Evolutionary conservation across 2,329 filamentous ascomycete species (phyloP).

Genomic region (Dactylonectria macrodidyma): DNA sequence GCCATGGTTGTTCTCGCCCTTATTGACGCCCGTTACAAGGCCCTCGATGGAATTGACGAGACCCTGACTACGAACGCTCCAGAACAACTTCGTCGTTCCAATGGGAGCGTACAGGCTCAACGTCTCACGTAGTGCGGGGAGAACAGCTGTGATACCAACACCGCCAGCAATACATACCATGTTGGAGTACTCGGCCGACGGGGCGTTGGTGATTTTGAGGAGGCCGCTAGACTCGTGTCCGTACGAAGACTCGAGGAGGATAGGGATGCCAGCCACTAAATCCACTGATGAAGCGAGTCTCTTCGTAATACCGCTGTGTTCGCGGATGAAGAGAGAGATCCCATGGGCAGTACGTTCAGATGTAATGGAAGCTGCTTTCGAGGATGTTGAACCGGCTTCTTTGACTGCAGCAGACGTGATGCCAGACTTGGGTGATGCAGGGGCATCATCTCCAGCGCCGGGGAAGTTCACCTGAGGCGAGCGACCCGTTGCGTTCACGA

Average conservation of each 20-base stretch:
- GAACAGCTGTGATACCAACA: too few relatives aligned
- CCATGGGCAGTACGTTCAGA: background rate
- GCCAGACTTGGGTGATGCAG: background rate
- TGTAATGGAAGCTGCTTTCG: constrained; percentile 1
- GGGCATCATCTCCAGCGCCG: background rate
- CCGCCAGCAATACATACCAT: too few relatives aligned
- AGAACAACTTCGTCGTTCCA: too few relatives aligned
- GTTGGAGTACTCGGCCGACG: too few relatives aligned
- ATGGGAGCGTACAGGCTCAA: too few relatives aligned
- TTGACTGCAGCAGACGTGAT: background rate
- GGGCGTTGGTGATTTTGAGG: background rate
- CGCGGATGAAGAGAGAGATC: constrained; percentile 5
- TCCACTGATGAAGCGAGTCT: background rate
- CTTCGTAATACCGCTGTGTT: background rate
- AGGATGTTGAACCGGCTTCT: background rate
- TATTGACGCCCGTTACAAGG: too few relatives aligned
- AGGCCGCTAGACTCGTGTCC: background rate
- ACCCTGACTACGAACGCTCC: too few relatives aligned
- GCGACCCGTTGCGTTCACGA: constrained; percentile 10
- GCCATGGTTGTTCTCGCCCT: too few relatives aligned
- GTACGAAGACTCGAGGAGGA: constrained; percentile 19
- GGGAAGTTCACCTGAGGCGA: background rate
- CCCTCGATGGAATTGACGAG: too few relatives aligned
- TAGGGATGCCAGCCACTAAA: too few relatives aligned
- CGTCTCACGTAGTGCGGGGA: too few relatives aligned